Evolutionary conservation across 345 rosid genomes (phyloP).

Genomic region (Corchorus olitorius): DNA sequence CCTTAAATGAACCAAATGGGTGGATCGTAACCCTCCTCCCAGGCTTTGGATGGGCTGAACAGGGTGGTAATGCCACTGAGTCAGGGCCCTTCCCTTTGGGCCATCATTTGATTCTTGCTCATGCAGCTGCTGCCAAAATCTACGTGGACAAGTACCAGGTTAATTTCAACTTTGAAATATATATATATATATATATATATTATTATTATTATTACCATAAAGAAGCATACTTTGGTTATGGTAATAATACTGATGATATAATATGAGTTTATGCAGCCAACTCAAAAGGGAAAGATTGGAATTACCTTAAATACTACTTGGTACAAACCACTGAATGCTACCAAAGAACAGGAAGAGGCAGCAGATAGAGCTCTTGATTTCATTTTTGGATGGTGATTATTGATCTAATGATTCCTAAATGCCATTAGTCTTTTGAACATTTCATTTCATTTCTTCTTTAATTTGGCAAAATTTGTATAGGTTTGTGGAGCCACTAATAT

Average conservation of each 20-base stretch:
- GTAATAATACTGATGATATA: too few relatives aligned
- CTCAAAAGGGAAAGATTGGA: conserved; percentile 39
- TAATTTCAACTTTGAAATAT: background rate
- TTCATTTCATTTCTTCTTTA: too few relatives aligned
- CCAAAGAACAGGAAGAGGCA: conserved; percentile 24
- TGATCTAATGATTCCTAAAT: too few relatives aligned
- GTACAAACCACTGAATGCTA: conserved; percentile 29
- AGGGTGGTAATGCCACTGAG: too few relatives aligned
- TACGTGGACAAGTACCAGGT: conserved; percentile 33
- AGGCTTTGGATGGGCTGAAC: too few relatives aligned
- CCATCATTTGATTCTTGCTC: conserved; percentile 34
- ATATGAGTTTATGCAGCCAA: conserved; percentile 12
- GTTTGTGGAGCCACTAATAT: too few relatives aligned
- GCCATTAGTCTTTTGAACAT: too few relatives aligned
- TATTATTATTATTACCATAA: background rate
- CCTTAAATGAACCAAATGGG: conserved; percentile 39
- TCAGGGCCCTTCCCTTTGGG: conserved; percentile 2
- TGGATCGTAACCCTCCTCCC: conserved; percentile 15
- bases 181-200: too few relatives aligned
- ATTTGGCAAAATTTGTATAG: too few relatives aligned
- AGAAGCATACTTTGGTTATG: background rate
- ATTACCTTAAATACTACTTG: conserved; percentile 31
- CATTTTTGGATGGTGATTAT: conserved; percentile 26
- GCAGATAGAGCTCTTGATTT: conserved; percentile 36
- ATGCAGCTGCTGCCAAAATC: conserved; percentile 31